These are phyloP conservation scores for Torrubiella hemipterigena DNA, from an alignment of 2,329 filamentous ascomycete genomes.

Conservation along the genomic window DNA sequence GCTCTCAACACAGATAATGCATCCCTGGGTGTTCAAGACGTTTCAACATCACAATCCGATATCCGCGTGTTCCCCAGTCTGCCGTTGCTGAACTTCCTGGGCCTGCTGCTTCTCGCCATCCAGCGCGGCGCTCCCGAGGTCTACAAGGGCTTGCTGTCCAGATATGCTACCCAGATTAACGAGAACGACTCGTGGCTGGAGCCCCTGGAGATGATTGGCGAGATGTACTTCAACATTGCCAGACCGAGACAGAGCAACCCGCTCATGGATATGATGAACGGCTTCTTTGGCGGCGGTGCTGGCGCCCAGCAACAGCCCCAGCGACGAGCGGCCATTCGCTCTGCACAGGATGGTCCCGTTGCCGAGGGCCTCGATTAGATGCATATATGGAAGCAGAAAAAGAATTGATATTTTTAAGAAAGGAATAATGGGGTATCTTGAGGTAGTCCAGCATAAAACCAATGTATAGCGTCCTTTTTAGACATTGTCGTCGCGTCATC, in stretches of 20 bases:
- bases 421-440: conserved; percentile 4
- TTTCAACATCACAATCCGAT: conserved; percentile 63
- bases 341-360: conserved; percentile 30
- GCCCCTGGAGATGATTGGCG: conserved; percentile 73
- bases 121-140: conserved; percentile 69
- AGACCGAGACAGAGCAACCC: conserved; percentile 85
- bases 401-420: conserved; percentile 2
- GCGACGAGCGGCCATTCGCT: conserved; percentile 27
- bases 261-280: conserved; percentile 96
- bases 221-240: conserved; percentile 93
- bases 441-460: conserved; percentile 2
- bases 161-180: conserved; percentile 68
- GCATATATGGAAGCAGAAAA: conserved; percentile 9
- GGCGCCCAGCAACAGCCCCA: conserved; percentile 17
- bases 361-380: conserved; percentile 46
- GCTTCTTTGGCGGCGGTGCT: conserved; percentile 66
- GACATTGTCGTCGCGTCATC: too few species aligned
- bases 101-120: conserved; percentile 68
- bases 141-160: conserved; percentile 69
- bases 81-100: conserved; percentile 91
- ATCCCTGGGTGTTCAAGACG: conserved; percentile 63
- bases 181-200: conserved; percentile 73
- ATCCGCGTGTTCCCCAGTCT: conserved; percentile 77
- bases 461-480: too few species aligned
- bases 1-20: conserved; percentile 27